These are phyloP conservation scores for Calendula officinalis DNA, from an alignment of 129 eudicot species.

Conservation along the genomic window DNA sequence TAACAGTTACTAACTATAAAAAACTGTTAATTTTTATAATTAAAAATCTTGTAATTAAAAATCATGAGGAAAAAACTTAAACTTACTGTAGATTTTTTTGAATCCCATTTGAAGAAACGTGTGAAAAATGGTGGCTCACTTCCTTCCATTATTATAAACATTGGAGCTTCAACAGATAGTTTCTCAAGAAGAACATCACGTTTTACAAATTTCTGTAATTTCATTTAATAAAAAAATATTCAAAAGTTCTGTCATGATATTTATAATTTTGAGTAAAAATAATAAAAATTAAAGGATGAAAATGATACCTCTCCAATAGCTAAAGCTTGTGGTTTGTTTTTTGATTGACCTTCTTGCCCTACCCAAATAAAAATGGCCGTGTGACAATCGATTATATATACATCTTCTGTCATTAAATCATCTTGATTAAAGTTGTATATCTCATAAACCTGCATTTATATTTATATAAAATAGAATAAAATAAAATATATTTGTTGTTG, in stretches of 20 bases:
- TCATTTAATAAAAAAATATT: background rate
- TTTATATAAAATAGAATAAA: background rate
- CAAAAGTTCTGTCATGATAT: background rate
- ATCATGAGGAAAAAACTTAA: background rate
- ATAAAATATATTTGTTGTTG: background rate
- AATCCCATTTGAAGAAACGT: conserved; percentile 86
- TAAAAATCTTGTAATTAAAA: too few relatives aligned
- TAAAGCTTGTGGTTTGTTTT: conserved; percentile 56
- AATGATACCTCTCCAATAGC: conserved; percentile 63
- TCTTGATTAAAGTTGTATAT: conserved; percentile 80
- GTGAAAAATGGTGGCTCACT: conserved; percentile 90
- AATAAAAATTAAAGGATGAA: background rate
- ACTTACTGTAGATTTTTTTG: conserved; percentile 64
- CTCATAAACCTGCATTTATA: conserved; percentile 62
- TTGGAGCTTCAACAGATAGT: conserved; percentile 53
- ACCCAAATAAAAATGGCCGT: conserved; percentile 74
- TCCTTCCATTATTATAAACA: conserved; percentile 70
- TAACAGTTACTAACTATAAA: conserved; percentile 5
- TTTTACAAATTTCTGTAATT: conserved; percentile 27
- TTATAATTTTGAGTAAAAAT: background rate
- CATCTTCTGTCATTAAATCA: conserved; percentile 87
- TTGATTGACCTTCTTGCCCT: conserved; percentile 60
- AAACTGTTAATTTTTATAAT: background rate
- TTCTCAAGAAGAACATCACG: conserved; percentile 64
- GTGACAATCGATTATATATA: conserved; percentile 67